Evolutionary conservation across 2,329 filamentous ascomycete genomes (phyloP), one percentile per base, ranked within the genome.

Genomic region (Didymella exigua): DNA sequence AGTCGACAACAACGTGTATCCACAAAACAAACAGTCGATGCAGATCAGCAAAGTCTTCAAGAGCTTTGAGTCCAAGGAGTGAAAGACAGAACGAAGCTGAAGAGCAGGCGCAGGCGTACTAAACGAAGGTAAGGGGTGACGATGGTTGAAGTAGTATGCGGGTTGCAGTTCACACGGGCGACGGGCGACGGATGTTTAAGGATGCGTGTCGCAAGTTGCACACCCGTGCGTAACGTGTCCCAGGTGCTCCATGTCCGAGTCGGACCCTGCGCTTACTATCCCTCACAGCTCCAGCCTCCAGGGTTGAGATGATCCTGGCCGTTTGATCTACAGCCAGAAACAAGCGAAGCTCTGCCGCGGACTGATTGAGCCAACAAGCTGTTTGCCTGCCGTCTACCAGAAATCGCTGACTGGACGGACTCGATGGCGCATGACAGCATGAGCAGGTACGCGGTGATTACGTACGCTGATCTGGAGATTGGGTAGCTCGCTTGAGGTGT

Each of bases 241-340:
- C 54, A 56, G 46, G 30, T 46, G 42, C 46, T 46, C 24, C 7
- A 37, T 42, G 41, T 46, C 52, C 52, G 46, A 46, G 52, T 42
- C 30, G 52, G 23, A 41, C 52, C 52, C 45, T 55, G 52, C 41
- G 34, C 45, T 41, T 41, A 46, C 23, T 30, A 37, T 52, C 50
- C 41, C 29, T 58, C 43, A 49, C 60, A 56, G 58, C 49, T 49
- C 54, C 52, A 58, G 48, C 56, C 49, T 49, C 54, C 52, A 58
- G 48, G 31, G 44, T 40, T 26, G 49, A 49, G 54, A 51, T 49
- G 44, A 40, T 48, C 45, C 43, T 23, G 27, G 53, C 56, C 42
- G 68, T 71, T 63, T 71, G 68, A 71, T 71, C 68, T 59, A 43
- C 66, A 41, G 47, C 46, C 49, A 42, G 61, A 65, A 70, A 67